Evolutionary conservation across 495 filamentous ascomycete species (phyloP).

Genomic region (Hypoxylon crocopeplum): DNA sequence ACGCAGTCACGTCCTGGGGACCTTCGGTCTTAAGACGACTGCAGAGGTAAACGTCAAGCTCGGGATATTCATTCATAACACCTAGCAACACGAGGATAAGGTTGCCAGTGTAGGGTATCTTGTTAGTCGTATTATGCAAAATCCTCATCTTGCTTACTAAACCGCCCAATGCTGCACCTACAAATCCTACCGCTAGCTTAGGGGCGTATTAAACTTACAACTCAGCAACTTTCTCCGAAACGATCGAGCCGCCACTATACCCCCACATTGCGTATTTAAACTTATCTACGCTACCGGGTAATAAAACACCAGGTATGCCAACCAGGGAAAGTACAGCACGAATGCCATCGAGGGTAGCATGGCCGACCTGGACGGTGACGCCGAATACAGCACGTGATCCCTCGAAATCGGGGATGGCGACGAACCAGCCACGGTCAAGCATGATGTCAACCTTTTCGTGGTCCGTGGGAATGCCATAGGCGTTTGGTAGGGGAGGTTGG

Average conservation of each 20-base stretch:
- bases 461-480: constrained; percentile 10
- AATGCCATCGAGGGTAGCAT: constrained; percentile 56
- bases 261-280: constrained; percentile 55
- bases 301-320: background rate
- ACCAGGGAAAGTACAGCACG: constrained; percentile 48
- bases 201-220: constrained; percentile 60
- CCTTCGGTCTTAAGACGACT: constrained; percentile 29
- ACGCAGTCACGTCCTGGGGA: constrained; percentile 39
- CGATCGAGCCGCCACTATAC: constrained; percentile 64
- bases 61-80: constrained; percentile 38
- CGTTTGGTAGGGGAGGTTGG: background rate
- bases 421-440: constrained; percentile 18
- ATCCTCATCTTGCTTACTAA: constrained; percentile 24
- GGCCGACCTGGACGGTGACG: constrained; percentile 51
- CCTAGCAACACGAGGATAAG: constrained; percentile 36
- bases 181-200: constrained; percentile 49
- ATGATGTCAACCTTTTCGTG: constrained; percentile 11
- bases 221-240: constrained; percentile 61
- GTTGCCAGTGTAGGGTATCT: constrained; percentile 26
- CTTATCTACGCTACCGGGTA: constrained; percentile 6
- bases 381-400: constrained; percentile 51
- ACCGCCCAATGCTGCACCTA: constrained; percentile 58
- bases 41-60: constrained; percentile 7
- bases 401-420: constrained; percentile 54
- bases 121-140: constrained; percentile 1